Base-by-base conservation (phyloP, 768 basidiomycete genomes). In the Trametes coccinea region DNA sequence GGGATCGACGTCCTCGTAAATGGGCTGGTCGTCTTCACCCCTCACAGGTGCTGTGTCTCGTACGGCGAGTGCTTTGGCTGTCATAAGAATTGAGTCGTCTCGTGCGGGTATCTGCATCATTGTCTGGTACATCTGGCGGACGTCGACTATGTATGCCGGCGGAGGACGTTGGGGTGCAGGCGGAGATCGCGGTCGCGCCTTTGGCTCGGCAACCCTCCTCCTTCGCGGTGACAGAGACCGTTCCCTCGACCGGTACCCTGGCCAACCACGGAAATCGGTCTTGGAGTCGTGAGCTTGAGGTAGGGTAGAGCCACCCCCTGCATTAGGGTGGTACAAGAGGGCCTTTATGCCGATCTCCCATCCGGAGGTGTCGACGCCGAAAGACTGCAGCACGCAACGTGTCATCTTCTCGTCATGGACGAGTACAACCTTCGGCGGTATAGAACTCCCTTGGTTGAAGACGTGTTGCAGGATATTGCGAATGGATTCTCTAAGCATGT, bases 341-440 rank as follows among this genome's bases (percentile, higher is more conserved):
- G 72, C 69, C 56, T 66, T 71, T 40, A 85, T 70, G 2, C 80
- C 80, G 9, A 70, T 71, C 1, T 73, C 68, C 79, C 80, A 86
- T 1, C 49, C 46, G n/a, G 71, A 70, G 7, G 72, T 72, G 40
- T 83, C 74, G 16, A 85, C 69, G 10, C 78, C 79, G 11, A 79
- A 72, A 33, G 75, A 76, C 16, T 64, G 64, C 6, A 86, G 72
- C 9, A 78, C 70, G n/a, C 73, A 73, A 5, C 71, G 65, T 0
- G 80, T 75, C 62, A 77, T 69, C 43, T 75, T 68, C 59, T 78
- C 74, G 30, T 80, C 73, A 45, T 80, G 75, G 3, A 85, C 80
- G 6, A 87, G 75, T 5, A 86, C 68, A 29, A 86, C 65, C 52
- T 78, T 67, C 22, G 0, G 83, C 82, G 2, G 50, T 27, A 4